Evolutionary conservation across 176 grass and related monocot genomes (phyloP).

Genomic region (Tuctoria greenei): DNA sequence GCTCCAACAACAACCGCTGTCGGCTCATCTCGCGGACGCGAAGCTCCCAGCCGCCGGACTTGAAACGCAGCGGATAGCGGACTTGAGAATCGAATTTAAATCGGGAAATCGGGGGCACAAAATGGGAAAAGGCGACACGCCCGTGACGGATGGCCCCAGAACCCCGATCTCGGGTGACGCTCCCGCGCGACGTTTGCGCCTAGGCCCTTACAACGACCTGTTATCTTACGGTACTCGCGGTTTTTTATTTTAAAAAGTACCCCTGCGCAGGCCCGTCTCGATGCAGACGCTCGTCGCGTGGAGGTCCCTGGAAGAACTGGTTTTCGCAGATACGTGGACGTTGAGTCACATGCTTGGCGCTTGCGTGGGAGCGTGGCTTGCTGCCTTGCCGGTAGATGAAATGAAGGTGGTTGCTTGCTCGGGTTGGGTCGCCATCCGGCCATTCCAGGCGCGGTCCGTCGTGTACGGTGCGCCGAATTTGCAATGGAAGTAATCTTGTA

Average conservation of each 20-base stretch:
- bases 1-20: neutral
- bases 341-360: constrained; percentile 41
- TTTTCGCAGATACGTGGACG: neutral
- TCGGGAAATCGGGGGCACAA: constrained; percentile 9
- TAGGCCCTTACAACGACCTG: neutral
- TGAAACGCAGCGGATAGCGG: constrained; percentile 57
- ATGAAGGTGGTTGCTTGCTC: constrained; percentile 5
- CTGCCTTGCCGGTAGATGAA: neutral
- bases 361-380: constrained; percentile 5
- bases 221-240: accelerated
- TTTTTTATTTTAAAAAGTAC: neutral
- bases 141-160: constrained; percentile 62
- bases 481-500: neutral
- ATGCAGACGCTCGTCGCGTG: neutral
- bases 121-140: constrained; percentile 30
- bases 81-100: constrained; percentile 50
- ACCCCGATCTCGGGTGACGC: constrained; percentile 49
- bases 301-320: neutral
- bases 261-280: neutral
- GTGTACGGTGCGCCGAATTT: neutral
- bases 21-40: constrained; percentile 46
- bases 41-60: constrained; percentile 33
- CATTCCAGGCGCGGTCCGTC: neutral
- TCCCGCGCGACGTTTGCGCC: neutral
- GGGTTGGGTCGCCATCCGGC: neutral